Evolutionary conservation across 139 green algal genomes (phyloP), one percentile per base, ranked within the genome.

Genomic region (Chlamydomonas schloesseri): DNA sequence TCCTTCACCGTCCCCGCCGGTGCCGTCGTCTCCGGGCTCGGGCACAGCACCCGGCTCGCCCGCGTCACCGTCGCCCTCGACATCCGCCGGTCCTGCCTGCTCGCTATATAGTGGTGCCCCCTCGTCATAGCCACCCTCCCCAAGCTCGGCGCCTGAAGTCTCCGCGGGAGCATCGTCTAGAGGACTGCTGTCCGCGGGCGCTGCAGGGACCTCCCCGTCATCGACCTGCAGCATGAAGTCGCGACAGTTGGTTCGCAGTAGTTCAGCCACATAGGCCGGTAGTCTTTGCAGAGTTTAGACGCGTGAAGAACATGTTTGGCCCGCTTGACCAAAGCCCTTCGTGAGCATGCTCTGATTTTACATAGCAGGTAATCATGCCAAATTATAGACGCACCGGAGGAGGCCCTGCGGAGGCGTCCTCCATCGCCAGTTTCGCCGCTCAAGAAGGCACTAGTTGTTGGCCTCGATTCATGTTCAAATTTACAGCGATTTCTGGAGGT

Each of bases 321-420:
- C 42, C 42, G 42, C 42, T 50, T 50, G 42, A 50, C 42, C 42
- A 50, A 50, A 8, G 42, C 8, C 42, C 42, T 50, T 50, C 6
- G 42, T 50, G 42, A 50, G 42, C 42, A 50, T 50, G 42, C 42
- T 13, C 8, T 50, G 8, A 8, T 13, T 50, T 50, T 50, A 8
- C 8, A 50, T 5, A 13, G 8, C 8, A 5, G 42, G 5, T 50
- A 50, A 50, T 50, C 58, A 65, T 65, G 58, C 3, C 14, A 24
- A 62, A 21, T 28, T 13, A 29, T 68, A 3, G 13, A 80, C 58
- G 71, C 68, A 82, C 75, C 24, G 75, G 75, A 57, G 75, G 75
- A 82, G 75, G 75, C 36, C 34, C 75, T 72, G 75, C 26, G 71
- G 75, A 60, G 58, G 57, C 75, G 47, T 82, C 76, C 23, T 81